These are phyloP conservation scores for Scheffersomyces illinoinensis DNA, from an alignment of 1,139 yeast genomes.

Conservation along the genomic window DNA sequence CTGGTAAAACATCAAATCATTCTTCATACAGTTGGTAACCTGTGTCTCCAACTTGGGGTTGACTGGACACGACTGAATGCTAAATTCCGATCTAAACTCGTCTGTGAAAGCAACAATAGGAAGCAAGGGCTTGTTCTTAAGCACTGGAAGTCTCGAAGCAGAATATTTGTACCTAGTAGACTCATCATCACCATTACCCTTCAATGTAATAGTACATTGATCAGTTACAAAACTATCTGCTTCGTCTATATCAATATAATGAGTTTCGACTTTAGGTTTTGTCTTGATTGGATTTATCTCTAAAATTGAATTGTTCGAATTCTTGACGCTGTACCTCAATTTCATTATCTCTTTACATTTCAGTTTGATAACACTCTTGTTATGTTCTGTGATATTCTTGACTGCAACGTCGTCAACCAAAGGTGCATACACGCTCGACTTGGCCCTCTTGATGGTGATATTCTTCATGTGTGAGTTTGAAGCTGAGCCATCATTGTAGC, in stretches of 20 bases:
- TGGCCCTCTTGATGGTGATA: conserved; percentile 20
- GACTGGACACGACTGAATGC: conserved; percentile 50
- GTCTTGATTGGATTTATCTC: conserved; percentile 5
- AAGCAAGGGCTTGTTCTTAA: conserved; percentile 15
- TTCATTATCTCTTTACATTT: conserved; percentile 35
- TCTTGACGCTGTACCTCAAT: neutral
- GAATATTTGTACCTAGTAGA: neutral
- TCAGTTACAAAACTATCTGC: conserved; percentile 7
- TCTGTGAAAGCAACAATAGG: conserved; percentile 52
- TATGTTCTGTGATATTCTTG: conserved; percentile 23
- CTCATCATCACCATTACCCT: neutral
- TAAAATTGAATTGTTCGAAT: conserved; percentile 4
- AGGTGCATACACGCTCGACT: conserved; percentile 27
- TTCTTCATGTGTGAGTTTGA: conserved; percentile 2
- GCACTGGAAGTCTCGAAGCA: neutral
- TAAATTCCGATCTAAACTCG: conserved; percentile 54
- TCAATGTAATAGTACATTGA: conserved; percentile 9
- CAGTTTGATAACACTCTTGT: conserved; percentile 21
- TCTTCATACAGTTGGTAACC: conserved; percentile 54
- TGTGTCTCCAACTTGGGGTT: conserved; percentile 54
- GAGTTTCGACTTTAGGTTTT: neutral
- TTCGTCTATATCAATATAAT: conserved; percentile 9
- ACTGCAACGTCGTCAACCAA: conserved; percentile 18
- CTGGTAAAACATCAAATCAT: conserved; percentile 49
- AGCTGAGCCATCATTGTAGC: neutral